Evolutionary conservation across 2,329 filamentous ascomycete genomes (phyloP).

Genomic region (Cytospora piceae): DNA sequence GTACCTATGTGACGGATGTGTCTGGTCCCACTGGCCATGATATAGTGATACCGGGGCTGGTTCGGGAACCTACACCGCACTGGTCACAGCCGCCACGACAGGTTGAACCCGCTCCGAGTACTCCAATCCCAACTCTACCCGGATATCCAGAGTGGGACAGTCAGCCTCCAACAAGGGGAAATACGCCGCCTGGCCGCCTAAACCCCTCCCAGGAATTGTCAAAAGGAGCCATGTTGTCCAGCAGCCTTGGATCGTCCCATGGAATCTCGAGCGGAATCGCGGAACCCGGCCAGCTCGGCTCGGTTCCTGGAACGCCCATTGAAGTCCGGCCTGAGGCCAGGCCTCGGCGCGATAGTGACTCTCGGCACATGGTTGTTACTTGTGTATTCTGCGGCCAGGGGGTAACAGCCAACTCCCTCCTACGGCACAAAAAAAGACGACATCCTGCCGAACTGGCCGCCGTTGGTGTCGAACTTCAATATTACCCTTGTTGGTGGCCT

Average conservation of each 20-base stretch:
- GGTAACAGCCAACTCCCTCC: neutral
- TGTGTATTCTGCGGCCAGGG: conserved; percentile 14
- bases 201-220: neutral
- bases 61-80: neutral
- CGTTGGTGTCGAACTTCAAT: conserved; percentile 7
- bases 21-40: neutral
- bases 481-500: conserved; percentile 14
- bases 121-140: neutral
- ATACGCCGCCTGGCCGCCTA: neutral
- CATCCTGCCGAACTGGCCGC: conserved; percentile 18
- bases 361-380: neutral
- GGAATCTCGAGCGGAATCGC: no score
- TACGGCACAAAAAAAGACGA: conserved; percentile 10
- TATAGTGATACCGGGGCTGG: neutral
- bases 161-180: neutral
- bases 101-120: no score
- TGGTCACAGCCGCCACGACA: neutral
- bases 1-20: neutral
- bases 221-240: neutral
- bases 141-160: neutral
- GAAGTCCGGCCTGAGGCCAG: neutral
- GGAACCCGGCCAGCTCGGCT: neutral
- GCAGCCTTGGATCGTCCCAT: neutral
- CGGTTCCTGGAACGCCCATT: neutral
- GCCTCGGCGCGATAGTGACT: neutral